Evolutionary conservation across 306 rosid genomes (phyloP), one percentile per base, ranked within the genome.

Genomic region (Amphicarpaea edgeworthii): DNA sequence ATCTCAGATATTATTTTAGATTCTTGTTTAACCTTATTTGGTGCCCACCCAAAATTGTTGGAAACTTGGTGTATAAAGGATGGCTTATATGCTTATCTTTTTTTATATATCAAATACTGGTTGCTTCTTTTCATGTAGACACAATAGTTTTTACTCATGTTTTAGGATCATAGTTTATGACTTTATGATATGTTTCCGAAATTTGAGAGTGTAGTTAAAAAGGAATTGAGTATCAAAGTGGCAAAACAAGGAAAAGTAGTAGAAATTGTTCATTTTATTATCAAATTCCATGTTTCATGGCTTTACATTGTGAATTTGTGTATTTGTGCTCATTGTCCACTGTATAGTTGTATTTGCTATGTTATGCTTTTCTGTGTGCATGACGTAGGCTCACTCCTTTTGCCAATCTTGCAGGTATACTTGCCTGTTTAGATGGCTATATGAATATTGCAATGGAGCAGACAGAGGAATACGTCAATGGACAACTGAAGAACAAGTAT

Each of bases 391-490:
- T 79, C 73, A 80, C 32, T 7, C 28, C 6, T 75, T 53, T 50
- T 47, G 70, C 75, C 73, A 46, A 60, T 74, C 15, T 73, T 64
- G 80, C 88, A 92, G 97, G 99, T 82, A 95, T 95, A 72, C 88
- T 95, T 37, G 99, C 97, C 11, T 95, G 99, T 83, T 90, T 94
- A 24, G 97, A 95, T 85, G 99, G 99, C 65, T 95, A 95, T 83
- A 95, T 95, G 97, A 95, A 95, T 64, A 92, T 95, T 83, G 97
- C 99, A 59, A 95, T 95, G 99, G 99, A 95, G 84, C 99, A 95
- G 66, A 95, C 99, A 0, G 99, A 95, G 84, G 97, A 95, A 79
- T 95, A 95, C 17, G 97, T 90, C 15, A 95, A 92, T 24, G 99
- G 97, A 24, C 97, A 92, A 77, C 82, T 95, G 83, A 95, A 95